These are phyloP conservation scores for Smallanthus sonchifolius DNA, from an alignment of 129 eudicot species.

Conservation along the genomic window DNA sequence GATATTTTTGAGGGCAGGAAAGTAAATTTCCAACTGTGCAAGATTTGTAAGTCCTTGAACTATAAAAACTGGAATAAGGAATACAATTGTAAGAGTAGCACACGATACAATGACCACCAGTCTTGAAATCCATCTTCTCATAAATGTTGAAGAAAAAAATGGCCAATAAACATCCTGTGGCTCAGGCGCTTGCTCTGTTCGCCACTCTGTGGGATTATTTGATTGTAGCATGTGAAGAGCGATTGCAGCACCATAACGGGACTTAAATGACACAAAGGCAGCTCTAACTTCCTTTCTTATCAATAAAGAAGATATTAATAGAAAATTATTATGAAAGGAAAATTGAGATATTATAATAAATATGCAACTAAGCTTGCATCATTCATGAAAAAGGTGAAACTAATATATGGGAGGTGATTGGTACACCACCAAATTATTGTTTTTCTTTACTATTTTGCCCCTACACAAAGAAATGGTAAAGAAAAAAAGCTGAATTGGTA, in stretches of 20 bases:
- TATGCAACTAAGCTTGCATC: not conserved
- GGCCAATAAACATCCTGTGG: conserved; percentile 87
- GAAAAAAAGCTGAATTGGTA: not conserved
- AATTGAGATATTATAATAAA: not conserved
- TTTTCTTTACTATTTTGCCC: not conserved
- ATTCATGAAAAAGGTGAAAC: not conserved
- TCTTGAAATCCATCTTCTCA: conserved; percentile 56
- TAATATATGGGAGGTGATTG: not conserved
- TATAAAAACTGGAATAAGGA: conserved; percentile 54
- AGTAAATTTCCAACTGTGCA: conserved; percentile 52
- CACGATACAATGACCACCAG: conserved; percentile 38
- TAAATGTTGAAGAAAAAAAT: conserved; percentile 53
- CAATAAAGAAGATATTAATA: conserved; percentile 15
- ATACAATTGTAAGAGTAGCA: conserved; percentile 39
- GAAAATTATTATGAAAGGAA: not conserved
- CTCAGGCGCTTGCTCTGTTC: conserved; percentile 71
- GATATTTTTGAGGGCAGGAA: conserved; percentile 44
- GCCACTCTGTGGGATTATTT: conserved; percentile 59
- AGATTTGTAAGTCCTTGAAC: conserved; percentile 70
- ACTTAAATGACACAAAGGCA: conserved; percentile 69
- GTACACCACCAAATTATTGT: not conserved
- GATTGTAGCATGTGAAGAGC: conserved; percentile 57
- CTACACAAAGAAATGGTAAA: not conserved
- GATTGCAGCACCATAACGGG: conserved; percentile 60
- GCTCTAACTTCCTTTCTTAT: conserved; percentile 62